Evolutionary conservation across 768 basidiomycete genomes (phyloP), one percentile per base, ranked within the genome.

Genomic region (Termitomyces heimii): DNA sequence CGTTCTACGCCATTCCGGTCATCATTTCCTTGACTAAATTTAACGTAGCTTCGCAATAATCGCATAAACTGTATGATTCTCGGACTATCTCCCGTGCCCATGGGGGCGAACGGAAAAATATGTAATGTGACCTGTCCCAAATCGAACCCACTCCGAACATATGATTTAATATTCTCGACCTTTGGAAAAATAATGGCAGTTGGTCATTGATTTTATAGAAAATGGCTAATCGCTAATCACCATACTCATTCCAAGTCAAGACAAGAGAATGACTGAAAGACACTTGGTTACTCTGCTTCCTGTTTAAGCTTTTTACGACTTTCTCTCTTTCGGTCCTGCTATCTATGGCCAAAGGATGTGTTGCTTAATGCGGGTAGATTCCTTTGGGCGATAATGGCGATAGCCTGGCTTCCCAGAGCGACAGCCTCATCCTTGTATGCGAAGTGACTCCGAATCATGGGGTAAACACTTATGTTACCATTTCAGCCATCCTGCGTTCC

Each of bases 1-100:
- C 85, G 5, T 92, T 92, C 66, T 85, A 81, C 58, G 82, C 78
- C 2, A 79, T 89, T 22, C 87, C 89, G 5, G 74, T 92, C 43
- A 79, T 89, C 20, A 79, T 82, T 59, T 82, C 87, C 9, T 69
- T 91, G 46, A 76, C 86, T 12, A 89, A 88, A 67, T 66, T 89
- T 35, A 84, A 91, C 47, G 77, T 89, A 59, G 77, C 79, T 4
- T 66, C 71, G 8, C 57, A 63, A 48, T 63, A 26, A 61, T 28
- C 3, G 8, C 20, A 16, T 39, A 14, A 3, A 26, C 32, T 37
- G 37, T n/a, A 40, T 35, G 34, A 55, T 14, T 31, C 10, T 29
- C 32, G 50, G 14, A 48, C 22, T 47, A n/a, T 46, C 28, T 47
- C 9, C 18, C 34, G 9, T 13, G 31, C 44, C 2, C 44, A 16